phyloP scores from a whole-genome alignment of 2,329 filamentous ascomycete species.

The Tolypocladium nubicola region DNA sequence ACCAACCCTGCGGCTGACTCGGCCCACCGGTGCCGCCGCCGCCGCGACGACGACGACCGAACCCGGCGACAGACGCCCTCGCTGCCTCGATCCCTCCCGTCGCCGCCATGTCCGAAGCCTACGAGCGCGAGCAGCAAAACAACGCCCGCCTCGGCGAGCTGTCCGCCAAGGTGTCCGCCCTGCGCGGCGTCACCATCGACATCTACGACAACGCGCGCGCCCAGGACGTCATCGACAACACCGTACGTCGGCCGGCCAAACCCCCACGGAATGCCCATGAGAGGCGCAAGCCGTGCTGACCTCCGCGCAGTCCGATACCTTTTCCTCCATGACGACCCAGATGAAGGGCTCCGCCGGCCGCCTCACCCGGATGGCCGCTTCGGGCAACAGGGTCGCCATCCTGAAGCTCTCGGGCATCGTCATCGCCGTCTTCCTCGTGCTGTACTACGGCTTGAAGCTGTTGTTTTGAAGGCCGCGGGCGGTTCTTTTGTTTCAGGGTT shows the following conservation, averaged over 20 bases:
- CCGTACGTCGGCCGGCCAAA: slow-evolving; percentile 40
- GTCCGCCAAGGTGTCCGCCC: slow-evolving; percentile 77
- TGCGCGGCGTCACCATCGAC: slow-evolving; percentile 90
- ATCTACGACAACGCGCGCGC: slow-evolving; percentile 94
- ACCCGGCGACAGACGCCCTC: not conserved
- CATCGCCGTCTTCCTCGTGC: slow-evolving; percentile 56
- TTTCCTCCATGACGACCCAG: slow-evolving; percentile 74
- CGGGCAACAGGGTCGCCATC: slow-evolving; percentile 84
- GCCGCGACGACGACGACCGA: not conserved
- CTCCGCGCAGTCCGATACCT: slow-evolving; percentile 63
- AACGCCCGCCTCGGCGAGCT: slow-evolving; percentile 90
- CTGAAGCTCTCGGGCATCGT: slow-evolving; percentile 82
- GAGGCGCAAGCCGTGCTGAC: not conserved
- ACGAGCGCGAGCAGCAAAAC: slow-evolving; percentile 81
- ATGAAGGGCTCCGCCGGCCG: slow-evolving; percentile 76
- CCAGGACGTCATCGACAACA: slow-evolving; percentile 80
- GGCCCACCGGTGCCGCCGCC: not conserved
- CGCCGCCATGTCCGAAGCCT: slow-evolving; percentile 57
- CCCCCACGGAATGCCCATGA: not conserved
- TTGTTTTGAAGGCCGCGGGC: slow-evolving; percentile 38
- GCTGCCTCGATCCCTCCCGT: not conserved
- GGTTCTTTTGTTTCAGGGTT: not conserved
- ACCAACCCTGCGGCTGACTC: not conserved
- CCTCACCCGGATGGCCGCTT: slow-evolving; percentile 79
- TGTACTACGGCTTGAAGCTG: slow-evolving; percentile 63